phyloP scores from a whole-genome alignment of 441 rosid species.

The Populus hybrid region DNA sequence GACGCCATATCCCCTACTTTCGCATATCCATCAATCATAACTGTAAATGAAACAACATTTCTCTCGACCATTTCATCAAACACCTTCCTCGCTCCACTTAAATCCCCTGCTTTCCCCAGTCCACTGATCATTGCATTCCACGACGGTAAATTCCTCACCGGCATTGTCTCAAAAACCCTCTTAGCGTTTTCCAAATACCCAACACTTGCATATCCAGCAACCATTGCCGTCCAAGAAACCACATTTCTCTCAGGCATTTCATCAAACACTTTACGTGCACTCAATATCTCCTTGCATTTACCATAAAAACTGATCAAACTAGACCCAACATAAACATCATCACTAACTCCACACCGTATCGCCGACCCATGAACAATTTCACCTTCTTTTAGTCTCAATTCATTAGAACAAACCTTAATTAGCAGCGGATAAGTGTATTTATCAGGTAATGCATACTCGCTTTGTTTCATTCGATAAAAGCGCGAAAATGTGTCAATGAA shows the following conservation, averaged over 20 bases:
- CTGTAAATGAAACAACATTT: slow-evolving; percentile 53
- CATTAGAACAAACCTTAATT: slow-evolving; percentile 51
- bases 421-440: slow-evolving; percentile 47
- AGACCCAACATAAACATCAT: slow-evolving; percentile 55
- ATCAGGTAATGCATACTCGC: slow-evolving; percentile 38
- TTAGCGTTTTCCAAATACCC: slow-evolving; percentile 52
- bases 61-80: slow-evolving; percentile 70
- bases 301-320: slow-evolving; percentile 66
- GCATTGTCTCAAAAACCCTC: slow-evolving; percentile 52
- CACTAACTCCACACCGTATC: slow-evolving; percentile 36
- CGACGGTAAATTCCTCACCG: slow-evolving; percentile 46
- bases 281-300: slow-evolving; percentile 39
- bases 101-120: slow-evolving; percentile 48
- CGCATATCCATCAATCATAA: slow-evolving; percentile 72
- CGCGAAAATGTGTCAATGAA: slow-evolving; percentile 39
- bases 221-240: slow-evolving; percentile 76
- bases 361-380: slow-evolving; percentile 51
- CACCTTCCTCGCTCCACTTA: slow-evolving; percentile 47
- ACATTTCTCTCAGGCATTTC: slow-evolving; percentile 51
- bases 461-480: slow-evolving; percentile 53
- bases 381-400: slow-evolving; percentile 39
- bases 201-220: slow-evolving; percentile 44
- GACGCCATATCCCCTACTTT: slow-evolving; percentile 68
- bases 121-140: slow-evolving; percentile 73
- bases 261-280: slow-evolving; percentile 64